Evolutionary conservation across 495 filamentous ascomycete genomes (phyloP).

Genomic region (Penicillium flavigenum): DNA sequence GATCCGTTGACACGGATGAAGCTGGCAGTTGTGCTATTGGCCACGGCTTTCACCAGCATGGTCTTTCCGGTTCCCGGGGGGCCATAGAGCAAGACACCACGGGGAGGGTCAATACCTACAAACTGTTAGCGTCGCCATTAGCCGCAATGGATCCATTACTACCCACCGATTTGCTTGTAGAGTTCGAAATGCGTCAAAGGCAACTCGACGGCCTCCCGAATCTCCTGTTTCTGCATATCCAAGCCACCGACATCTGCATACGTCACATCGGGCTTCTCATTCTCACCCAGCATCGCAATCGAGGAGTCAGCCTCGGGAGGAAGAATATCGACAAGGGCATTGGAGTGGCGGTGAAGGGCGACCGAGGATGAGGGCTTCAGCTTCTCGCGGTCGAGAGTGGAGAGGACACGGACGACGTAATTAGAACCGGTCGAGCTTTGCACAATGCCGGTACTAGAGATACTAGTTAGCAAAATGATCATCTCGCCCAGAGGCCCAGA

Average conservation of each 20-base stretch:
- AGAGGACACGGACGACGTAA: slow-evolving; percentile 97
- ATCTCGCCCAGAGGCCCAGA: neutral
- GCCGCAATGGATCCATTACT: neutral
- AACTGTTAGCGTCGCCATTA: slow-evolving; percentile 23
- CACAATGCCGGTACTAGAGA: slow-evolving; percentile 86
- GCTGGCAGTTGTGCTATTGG: slow-evolving; percentile 95
- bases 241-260: slow-evolving; percentile 97
- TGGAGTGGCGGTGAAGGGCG: slow-evolving; percentile 91
- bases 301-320: slow-evolving; percentile 97
- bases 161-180: slow-evolving; percentile 87
- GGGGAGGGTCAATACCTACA: slow-evolving; percentile 89
- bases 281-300: slow-evolving; percentile 93
- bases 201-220: slow-evolving; percentile 93
- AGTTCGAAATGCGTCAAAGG: slow-evolving; percentile 96
- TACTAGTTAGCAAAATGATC: slow-evolving; percentile 26
- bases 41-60: slow-evolving; percentile 97
- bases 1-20: slow-evolving; percentile 98
- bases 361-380: slow-evolving; percentile 97
- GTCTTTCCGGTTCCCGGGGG: slow-evolving; percentile 98
- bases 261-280: slow-evolving; percentile 97
- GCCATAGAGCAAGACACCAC: slow-evolving; percentile 93
- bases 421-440: slow-evolving; percentile 98
- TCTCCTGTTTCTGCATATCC: slow-evolving; percentile 99
- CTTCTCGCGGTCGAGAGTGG: slow-evolving; percentile 95
- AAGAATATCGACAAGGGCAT: slow-evolving; percentile 96